Conservation (phyloP, 352 stramenopile species). For the Pythium rishiriense region DNA sequence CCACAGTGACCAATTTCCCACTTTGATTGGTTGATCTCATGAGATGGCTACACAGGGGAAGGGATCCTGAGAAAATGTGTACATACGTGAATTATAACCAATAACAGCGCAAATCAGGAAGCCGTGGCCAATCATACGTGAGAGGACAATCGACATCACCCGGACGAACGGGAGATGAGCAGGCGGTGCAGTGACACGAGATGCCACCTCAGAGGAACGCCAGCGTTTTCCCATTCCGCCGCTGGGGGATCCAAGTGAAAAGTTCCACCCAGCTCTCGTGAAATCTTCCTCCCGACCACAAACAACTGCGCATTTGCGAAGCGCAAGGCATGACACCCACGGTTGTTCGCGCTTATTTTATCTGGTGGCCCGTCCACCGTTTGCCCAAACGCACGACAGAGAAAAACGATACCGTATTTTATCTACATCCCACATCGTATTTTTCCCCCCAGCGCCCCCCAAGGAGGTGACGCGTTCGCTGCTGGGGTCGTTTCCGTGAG, state of each 20-base stretch:
- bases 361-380: background rate
- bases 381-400: background rate
- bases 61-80: background rate
- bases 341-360: background rate
- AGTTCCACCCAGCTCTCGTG: background rate
- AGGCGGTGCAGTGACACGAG: background rate
- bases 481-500: constrained; percentile 7
- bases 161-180: background rate
- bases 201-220: background rate
- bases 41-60: constrained; percentile 16
- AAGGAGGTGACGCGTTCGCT: background rate
- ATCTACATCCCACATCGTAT: background rate
- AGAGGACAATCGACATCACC: constrained; percentile 10
- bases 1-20: background rate
- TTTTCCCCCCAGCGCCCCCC: no score
- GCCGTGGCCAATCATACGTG: constrained; percentile 2
- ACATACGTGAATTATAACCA: background rate
- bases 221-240: constrained; percentile 3
- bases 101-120: background rate
- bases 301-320: no score
- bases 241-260: background rate
- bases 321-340: no score
- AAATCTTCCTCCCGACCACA: background rate
- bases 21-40: constrained; percentile 3
- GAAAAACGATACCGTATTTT: background rate